Conservation (phyloP, 2,329 filamentous ascomycete species). For the Coniosporium tulheliwenetii region DNA sequence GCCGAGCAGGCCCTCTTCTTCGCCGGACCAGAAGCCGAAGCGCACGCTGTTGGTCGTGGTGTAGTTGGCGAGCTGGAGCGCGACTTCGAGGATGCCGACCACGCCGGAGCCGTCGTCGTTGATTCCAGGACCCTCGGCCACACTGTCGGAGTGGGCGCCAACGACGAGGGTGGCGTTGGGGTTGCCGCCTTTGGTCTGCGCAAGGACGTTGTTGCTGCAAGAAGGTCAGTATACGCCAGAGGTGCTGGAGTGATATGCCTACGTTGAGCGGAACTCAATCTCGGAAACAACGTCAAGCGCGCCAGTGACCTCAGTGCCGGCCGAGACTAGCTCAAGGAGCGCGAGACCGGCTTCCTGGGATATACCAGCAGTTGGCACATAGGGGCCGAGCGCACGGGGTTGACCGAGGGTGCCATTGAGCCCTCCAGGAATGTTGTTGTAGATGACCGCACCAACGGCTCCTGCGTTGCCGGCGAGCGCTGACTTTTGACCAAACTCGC, state of each 20-base stretch:
- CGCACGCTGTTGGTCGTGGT: constrained; percentile 54
- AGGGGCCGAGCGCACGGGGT: constrained; percentile 31
- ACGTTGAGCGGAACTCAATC: constrained; percentile 31
- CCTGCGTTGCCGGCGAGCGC: constrained; percentile 51
- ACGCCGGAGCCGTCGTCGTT: constrained; percentile 64
- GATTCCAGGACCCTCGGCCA: constrained; percentile 50
- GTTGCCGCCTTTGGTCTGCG: constrained; percentile 42
- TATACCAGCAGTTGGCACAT: constrained; percentile 56
- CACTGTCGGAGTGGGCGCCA: constrained; percentile 46
- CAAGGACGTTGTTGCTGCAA: constrained; percentile 39
- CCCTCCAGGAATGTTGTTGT: constrained; percentile 51
- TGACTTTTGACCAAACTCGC: constrained; percentile 54
- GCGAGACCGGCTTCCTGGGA: constrained; percentile 42
- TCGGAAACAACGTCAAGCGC: constrained; percentile 27
- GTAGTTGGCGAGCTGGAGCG: constrained; percentile 50
- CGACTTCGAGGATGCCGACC: constrained; percentile 42
- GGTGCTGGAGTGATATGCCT: constrained; percentile 2
- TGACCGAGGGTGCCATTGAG: constrained; percentile 52
- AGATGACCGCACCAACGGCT: constrained; percentile 56
- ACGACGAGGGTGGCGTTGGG: constrained; percentile 42
- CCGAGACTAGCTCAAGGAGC: constrained; percentile 37
- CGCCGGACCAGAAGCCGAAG: constrained; percentile 50
- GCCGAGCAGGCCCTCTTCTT: constrained; percentile 48
- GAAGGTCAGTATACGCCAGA: neutral
- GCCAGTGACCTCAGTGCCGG: constrained; percentile 21